Evolutionary conservation across 169 alveolate species (phyloP).

Genomic region (Toxoplasma gondii): DNA sequence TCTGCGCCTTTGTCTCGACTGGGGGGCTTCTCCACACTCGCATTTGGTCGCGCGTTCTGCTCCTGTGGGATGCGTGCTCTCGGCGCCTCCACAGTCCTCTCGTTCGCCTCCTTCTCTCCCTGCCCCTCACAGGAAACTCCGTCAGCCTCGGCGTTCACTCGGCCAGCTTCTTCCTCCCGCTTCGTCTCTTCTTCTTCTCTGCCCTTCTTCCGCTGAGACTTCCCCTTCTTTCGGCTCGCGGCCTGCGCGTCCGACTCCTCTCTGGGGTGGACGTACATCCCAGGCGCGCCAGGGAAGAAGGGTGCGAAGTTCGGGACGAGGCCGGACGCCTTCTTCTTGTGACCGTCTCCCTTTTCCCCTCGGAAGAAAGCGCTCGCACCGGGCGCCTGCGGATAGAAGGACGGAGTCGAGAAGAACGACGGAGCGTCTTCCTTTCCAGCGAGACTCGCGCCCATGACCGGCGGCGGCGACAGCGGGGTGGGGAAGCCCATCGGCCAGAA

Average conservation of each 20-base stretch:
- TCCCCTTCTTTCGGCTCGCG: neutral
- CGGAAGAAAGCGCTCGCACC: neutral
- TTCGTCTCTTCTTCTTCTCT: neutral
- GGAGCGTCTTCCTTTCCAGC: neutral
- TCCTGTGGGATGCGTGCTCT: too few relatives aligned
- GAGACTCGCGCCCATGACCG: neutral
- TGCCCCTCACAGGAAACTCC: neutral
- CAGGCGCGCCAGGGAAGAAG: neutral
- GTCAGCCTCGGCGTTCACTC: neutral
- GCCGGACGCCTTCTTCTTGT: neutral
- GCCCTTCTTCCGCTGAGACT: neutral
- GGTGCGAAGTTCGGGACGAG: neutral
- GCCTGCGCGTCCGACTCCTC: neutral
- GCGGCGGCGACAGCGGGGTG: constrained; percentile 18
- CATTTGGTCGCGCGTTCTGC: too few relatives aligned
- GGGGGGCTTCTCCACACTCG: too few relatives aligned
- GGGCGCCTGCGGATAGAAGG: neutral
- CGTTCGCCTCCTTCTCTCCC: too few relatives aligned
- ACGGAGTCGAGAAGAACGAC: neutral
- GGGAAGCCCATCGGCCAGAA: constrained; percentile 18
- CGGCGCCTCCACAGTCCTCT: too few relatives aligned
- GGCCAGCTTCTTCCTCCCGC: constrained; percentile 2
- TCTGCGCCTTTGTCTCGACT: too few relatives aligned
- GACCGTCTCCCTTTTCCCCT: neutral
- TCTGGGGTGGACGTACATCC: neutral